Percentiles rank a stretch among this genome's conserved stretches.
Conservation (phyloP, 345 rosid genomes). For the Populus nigra region DNA sequence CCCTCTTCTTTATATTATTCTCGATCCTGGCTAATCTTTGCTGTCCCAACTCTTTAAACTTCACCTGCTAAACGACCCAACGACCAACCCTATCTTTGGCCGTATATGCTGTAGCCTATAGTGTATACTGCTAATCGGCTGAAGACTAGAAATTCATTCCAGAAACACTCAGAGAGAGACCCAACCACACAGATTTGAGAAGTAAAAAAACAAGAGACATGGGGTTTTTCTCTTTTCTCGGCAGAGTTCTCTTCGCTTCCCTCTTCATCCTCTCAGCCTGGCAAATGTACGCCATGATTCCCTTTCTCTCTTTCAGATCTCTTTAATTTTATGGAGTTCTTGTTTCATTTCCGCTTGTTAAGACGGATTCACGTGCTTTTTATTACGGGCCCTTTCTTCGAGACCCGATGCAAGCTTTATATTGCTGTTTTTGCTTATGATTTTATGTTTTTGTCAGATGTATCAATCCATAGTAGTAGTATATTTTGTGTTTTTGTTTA, state of each 20-base stretch:
- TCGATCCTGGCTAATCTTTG: no score
- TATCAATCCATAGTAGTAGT: background rate
- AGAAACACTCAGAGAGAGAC: background rate
- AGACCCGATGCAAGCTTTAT: background rate
- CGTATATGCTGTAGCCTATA: background rate
- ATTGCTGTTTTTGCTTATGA: background rate
- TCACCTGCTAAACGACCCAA: no score
- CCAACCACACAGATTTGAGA: background rate
- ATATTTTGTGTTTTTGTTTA: background rate
- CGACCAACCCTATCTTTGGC: background rate
- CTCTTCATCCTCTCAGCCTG: slow-evolving; percentile 87
- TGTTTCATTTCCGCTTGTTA: background rate
- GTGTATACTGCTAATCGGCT: background rate
- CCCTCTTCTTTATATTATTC: background rate
- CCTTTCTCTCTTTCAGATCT: slow-evolving; percentile 17
- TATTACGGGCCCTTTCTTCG: background rate
- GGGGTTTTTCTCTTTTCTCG: slow-evolving; percentile 92
- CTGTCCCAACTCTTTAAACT: no score
- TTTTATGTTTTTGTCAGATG: background rate
- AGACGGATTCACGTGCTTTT: background rate
- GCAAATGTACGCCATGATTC: slow-evolving; percentile 55
- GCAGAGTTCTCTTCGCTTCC: slow-evolving; percentile 88
- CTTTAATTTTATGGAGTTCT: background rate
- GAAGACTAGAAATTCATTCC: background rate
- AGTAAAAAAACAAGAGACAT: slow-evolving; percentile 25